These are phyloP conservation scores for Collariella sp. DNA, from an alignment of 495 filamentous ascomycete genomes.

Conservation along the genomic window DNA sequence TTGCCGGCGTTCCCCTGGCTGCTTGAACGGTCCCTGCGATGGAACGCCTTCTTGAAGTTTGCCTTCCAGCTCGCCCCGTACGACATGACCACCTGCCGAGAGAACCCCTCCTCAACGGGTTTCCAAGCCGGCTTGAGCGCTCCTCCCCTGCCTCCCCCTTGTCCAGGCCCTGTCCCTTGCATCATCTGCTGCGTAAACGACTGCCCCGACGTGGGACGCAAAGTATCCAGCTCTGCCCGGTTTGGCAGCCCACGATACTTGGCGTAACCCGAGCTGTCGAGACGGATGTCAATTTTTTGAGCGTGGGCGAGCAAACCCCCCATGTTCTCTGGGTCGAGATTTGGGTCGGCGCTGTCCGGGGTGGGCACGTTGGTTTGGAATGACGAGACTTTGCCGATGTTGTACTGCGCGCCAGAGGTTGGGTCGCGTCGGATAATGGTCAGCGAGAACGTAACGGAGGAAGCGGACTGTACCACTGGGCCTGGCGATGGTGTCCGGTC, in stretches of 20 bases:
- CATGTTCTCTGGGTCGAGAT: slow-evolving; percentile 39
- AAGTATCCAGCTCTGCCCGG: slow-evolving; percentile 24
- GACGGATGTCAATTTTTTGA: slow-evolving; percentile 37
- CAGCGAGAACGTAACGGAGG: slow-evolving; percentile 46
- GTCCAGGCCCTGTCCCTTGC: slow-evolving; percentile 4
- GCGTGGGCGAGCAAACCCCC: slow-evolving; percentile 37
- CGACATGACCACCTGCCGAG: slow-evolving; percentile 43
- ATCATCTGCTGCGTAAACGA: slow-evolving; percentile 18
- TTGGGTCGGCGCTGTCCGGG: slow-evolving; percentile 18
- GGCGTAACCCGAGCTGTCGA: slow-evolving; percentile 42
- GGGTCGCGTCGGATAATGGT: slow-evolving; percentile 87
- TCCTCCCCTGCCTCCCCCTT: neutral
- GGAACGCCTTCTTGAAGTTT: slow-evolving; percentile 35
- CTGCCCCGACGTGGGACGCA: slow-evolving; percentile 25
- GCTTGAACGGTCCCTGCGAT: slow-evolving; percentile 19
- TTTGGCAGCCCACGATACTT: slow-evolving; percentile 42
- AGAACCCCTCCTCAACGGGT: slow-evolving; percentile 30
- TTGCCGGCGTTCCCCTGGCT: slow-evolving; percentile 16
- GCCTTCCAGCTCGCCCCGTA: slow-evolving; percentile 38
- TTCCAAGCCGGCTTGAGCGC: neutral
- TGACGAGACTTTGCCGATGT: slow-evolving; percentile 63
- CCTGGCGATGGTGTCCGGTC: slow-evolving; percentile 2
- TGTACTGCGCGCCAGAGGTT: slow-evolving; percentile 73
- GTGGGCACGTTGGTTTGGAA: slow-evolving; percentile 37
- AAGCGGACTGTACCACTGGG: neutral